Base-by-base conservation (phyloP, 1,284 basidiomycete genomes). In the Neolentinus lepideus region DNA sequence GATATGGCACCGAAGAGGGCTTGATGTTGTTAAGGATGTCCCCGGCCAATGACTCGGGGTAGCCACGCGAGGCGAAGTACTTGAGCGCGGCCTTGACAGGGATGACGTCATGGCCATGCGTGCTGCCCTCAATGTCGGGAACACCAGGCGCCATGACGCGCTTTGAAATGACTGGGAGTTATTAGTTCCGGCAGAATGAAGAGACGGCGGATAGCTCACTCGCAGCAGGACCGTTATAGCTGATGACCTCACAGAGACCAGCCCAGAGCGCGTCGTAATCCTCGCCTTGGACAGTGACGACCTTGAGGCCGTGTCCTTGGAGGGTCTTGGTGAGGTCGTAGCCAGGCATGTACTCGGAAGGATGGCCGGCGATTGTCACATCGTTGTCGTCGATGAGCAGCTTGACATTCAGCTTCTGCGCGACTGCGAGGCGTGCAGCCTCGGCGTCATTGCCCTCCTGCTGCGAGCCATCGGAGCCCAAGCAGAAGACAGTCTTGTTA, bases 401-500 rank as follows among this genome's bases (percentile, higher is more conserved):
- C 70, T 93, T 93, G 67, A 93, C 79, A 66, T 92, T 91, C 58
- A 93, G 73, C 53, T 76, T 71, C 65, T 92, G 84, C 2, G 90
- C 90, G 38, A 92, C 91, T 19, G 90, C 90, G 36, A 93, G 76
- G 38, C 90, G 78, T 12, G 91, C 91, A 29, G 91, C 91, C 68
- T 93, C 91, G 2, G 91, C 90, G 61, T 93, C 90, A 65, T 93
- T 87, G 27, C 90, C 90, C 69, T 93, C 91, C 69, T 93, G 90
- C 67, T 92, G 90, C 10, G 90, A 91, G 21, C 90, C 90, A 65
- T 93, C 91, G 0, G 90, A 93, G 4, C 91, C 91, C 21, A 93
- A 78, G 65, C 86, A 81, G 72, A 92, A 91, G 16, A 92, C 75
- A 51, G 79, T 81, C 71, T 90, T 90, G 62, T 83, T 81, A 35